Base-by-base conservation (phyloP, 805 yeast genomes). In the Candida sithepensis region DNA sequence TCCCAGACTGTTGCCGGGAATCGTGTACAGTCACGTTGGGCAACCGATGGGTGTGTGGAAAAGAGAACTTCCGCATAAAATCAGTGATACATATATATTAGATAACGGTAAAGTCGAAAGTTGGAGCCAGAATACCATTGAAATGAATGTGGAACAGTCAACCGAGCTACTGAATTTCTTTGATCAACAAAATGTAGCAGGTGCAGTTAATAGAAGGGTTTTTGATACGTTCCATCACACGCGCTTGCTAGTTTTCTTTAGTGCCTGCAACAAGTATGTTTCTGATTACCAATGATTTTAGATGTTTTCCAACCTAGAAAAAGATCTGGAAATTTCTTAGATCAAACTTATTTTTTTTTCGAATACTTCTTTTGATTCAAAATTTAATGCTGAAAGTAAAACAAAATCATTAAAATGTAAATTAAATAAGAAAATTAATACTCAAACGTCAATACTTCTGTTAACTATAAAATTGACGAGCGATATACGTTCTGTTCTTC, bases 1-100 rank as follows among this genome's bases (percentile, higher is more conserved):
- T 10, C 58, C 59, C 3, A 48, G 49, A 19, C 45, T 55, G 14
- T 33, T 54, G 19, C 59, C 59, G 7, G 36, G 44, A 26, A 42
- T 46, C 2, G 21, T 55, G 4, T 55, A 52, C 43, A 39, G 45
- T 7, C 59, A 55, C 39, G 52, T 52, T 38, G 59, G 59, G 1
- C 28, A 18, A 5, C 48, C 57, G 1, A 39, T 55, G 3, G 34
- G 26, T 2, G 45, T 49, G 3, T 41, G 41, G 39, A 55, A 52
- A 26, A 44, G 46, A 19, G 50, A 50, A 9, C 26, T 56, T n/a
- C 59, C 59, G 13, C 53, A 50, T 38, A 4, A 4, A 13, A n/a
- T 32, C 2, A 22, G 28, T 12, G 50, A 50, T 40, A 18, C 46
- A 26, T 37, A 39, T 19, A 13, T 46, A 8, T 19, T 43, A 13